These are phyloP conservation scores for Plantago coronopus DNA, from an alignment of 305 asterid genomes.

Conservation along the genomic window DNA sequence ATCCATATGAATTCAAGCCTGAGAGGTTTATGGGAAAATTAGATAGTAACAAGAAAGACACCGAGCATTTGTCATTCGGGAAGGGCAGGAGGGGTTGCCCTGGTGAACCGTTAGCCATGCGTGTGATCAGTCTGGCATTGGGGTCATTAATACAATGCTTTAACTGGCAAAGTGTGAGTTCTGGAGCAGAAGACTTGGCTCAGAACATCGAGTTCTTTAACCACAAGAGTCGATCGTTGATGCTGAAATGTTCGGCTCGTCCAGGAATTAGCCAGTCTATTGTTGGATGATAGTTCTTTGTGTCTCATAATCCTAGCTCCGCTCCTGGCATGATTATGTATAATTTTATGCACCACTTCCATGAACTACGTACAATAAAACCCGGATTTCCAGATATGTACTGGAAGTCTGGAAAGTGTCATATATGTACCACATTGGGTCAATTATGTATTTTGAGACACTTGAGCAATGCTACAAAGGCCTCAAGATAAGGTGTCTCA, in stretches of 20 bases:
- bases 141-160: constrained; percentile 23
- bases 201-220: constrained; percentile 2
- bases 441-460: too few species aligned
- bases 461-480: too few species aligned
- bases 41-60: background rate
- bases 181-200: constrained; percentile 1
- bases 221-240: background rate
- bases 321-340: too few species aligned
- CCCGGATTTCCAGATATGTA: too few species aligned
- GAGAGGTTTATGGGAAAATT: constrained; percentile 12
- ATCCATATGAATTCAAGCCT: constrained; percentile 9
- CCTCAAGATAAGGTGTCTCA: too few species aligned
- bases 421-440: too few species aligned
- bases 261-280: background rate
- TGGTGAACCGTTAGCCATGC: constrained; percentile 9
- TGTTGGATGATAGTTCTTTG: too few species aligned
- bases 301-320: too few species aligned
- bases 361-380: too few species aligned
- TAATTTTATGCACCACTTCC: too few species aligned
- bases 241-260: background rate
- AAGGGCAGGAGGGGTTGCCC: constrained; percentile 18
- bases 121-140: constrained; percentile 5
- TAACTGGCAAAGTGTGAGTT: constrained; percentile 15
- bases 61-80: constrained; percentile 16
- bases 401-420: too few species aligned